These are phyloP conservation scores for Hymenoscyphus fraxineus DNA, from an alignment of 2,329 filamentous ascomycete genomes.

Conservation along the genomic window DNA sequence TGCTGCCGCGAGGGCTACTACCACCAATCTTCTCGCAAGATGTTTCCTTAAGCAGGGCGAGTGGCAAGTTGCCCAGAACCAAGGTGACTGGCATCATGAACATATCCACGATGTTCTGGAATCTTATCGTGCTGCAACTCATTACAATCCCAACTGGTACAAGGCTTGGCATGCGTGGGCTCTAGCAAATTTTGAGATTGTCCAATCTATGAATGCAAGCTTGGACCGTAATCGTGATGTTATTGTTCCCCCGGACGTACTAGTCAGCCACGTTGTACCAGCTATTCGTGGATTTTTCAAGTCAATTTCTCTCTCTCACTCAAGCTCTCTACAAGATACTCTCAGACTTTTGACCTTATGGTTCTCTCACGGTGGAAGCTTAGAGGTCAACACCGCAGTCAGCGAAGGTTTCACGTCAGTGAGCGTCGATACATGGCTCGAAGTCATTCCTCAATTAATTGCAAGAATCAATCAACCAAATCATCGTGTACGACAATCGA, in stretches of 20 bases:
- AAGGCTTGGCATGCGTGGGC: conserved; percentile 99
- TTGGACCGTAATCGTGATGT: conserved; percentile 23
- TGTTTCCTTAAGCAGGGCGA: conserved; percentile 96
- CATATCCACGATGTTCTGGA: conserved; percentile 82
- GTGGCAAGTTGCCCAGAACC: conserved; percentile 84
- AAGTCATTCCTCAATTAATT: conserved; percentile 96
- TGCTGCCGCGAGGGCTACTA: conserved; percentile 50
- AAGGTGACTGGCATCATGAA: conserved; percentile 83
- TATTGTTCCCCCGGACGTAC: conserved; percentile 58
- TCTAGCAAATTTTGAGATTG: conserved; percentile 95
- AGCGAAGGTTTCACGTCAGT: conserved; percentile 88
- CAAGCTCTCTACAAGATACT: conserved; percentile 93
- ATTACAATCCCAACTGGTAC: conserved; percentile 93
- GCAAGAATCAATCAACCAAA: conserved; percentile 97
- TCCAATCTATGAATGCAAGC: conserved; percentile 62
- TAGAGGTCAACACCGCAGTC: conserved; percentile 83
- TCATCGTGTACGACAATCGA: conserved; percentile 77
- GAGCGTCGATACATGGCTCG: conserved; percentile 96
- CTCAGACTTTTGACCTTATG: conserved; percentile 88
- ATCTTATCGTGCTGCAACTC: conserved; percentile 89
- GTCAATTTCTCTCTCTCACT: conserved; percentile 86
- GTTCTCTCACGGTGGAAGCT: conserved; percentile 88
- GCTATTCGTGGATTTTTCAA: conserved; percentile 96
- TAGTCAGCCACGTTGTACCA: conserved; percentile 87
- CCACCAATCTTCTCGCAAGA: conserved; percentile 77